phyloP scores from a whole-genome alignment of 345 rosid genomes.

The Murraya paniculata region DNA sequence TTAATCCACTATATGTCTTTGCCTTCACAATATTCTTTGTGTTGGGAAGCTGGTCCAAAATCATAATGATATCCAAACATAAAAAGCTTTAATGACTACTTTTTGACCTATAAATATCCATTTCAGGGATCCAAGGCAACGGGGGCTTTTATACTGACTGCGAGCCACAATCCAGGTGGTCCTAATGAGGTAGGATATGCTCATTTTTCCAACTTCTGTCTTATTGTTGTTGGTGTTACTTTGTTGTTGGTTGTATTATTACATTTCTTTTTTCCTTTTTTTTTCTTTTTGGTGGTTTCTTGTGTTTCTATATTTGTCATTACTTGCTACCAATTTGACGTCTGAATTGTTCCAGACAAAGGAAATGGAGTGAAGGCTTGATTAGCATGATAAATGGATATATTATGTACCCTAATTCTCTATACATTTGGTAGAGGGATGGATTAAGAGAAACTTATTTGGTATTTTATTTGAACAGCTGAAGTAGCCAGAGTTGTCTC shows the following conservation, averaged over 20 bases:
- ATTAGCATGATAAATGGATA: not conserved
- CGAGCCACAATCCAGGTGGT: slow-evolving; percentile 99
- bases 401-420: not conserved
- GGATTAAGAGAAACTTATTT: slow-evolving; percentile 2
- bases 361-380: not conserved
- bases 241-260: not conserved
- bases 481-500: not conserved
- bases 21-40: not conserved
- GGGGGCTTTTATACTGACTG: slow-evolving; percentile 95
- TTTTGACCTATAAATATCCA: slow-evolving; percentile 18
- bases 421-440: not conserved
- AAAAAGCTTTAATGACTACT: slow-evolving; percentile 10
- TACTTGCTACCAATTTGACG: not conserved
- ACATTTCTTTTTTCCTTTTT: too few species aligned
- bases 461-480: not conserved
- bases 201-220: not conserved
- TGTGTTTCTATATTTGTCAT: not conserved
- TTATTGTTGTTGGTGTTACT: not conserved
- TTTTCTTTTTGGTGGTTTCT: not conserved
- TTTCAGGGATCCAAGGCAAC: slow-evolving; percentile 91
- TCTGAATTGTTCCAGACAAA: not conserved
- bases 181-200: slow-evolving; percentile 70
- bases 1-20: not conserved
- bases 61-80: not conserved
- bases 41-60: slow-evolving; percentile 1